phyloP scores from a whole-genome alignment of 2,329 filamentous ascomycete species.

The Chaetomiaceae sp. region DNA sequence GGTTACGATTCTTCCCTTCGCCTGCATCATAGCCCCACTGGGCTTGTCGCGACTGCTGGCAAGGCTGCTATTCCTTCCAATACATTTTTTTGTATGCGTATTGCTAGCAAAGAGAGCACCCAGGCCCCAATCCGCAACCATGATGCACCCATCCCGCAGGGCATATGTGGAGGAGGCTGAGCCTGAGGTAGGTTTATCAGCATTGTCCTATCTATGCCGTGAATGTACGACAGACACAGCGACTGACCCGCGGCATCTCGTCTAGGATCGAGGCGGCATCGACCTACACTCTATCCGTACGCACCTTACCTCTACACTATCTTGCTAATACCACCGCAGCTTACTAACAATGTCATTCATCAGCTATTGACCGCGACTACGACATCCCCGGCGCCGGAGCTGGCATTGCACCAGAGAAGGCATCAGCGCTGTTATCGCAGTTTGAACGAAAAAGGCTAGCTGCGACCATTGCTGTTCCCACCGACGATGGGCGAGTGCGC shows the following conservation, averaged over 20 bases:
- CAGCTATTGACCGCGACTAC: slow-evolving; percentile 72
- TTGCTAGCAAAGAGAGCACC: neutral
- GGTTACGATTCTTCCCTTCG: too few relatives aligned
- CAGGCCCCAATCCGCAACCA: slow-evolving; percentile 31
- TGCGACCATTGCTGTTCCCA: slow-evolving; percentile 85
- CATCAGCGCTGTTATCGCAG: slow-evolving; percentile 78
- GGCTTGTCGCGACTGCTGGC: too few relatives aligned
- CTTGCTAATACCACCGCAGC: neutral
- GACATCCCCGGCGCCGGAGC: slow-evolving; percentile 62
- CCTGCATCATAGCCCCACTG: too few relatives aligned
- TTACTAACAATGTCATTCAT: slow-evolving; percentile 12
- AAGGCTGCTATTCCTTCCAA: too few relatives aligned
- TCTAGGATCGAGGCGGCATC: slow-evolving; percentile 38
- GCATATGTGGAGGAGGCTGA: slow-evolving; percentile 88
- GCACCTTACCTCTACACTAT: too few relatives aligned
- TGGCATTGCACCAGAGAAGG: slow-evolving; percentile 73
- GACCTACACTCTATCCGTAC: slow-evolving; percentile 47
- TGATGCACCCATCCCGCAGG: slow-evolving; percentile 83
- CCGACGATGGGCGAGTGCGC: slow-evolving; percentile 84
- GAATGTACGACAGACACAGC: slow-evolving; percentile 20
- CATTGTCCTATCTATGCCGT: neutral
- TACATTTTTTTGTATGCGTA: neutral
- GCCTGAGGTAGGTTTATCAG: slow-evolving; percentile 52
- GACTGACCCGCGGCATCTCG: slow-evolving; percentile 27
- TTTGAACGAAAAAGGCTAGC: slow-evolving; percentile 89